phyloP scores from a whole-genome alignment of 257 asterid genomes.

The Scutellaria minor region DNA sequence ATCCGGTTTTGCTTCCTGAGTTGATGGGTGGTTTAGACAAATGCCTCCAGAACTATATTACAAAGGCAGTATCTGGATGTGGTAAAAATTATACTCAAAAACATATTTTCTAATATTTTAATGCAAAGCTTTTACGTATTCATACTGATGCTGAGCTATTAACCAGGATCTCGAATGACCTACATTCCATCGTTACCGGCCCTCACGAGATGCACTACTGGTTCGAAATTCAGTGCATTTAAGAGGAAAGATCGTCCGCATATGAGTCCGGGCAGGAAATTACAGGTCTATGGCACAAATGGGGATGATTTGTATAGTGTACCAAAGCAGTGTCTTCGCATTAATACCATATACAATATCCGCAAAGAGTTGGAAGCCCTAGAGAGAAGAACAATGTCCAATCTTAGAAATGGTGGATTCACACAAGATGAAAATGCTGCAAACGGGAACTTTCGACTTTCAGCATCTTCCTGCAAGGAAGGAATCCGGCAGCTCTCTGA shows the following conservation, averaged over 20 bases:
- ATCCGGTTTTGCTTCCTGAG: conserved; percentile 86
- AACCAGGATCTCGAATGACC: conserved; percentile 68
- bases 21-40: conserved; percentile 70
- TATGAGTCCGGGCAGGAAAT: conserved; percentile 51
- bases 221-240: conserved; percentile 68
- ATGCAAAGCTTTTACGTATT: conserved; percentile 15
- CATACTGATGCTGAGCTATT: conserved; percentile 31
- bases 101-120: neutral
- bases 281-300: conserved; percentile 44
- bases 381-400: conserved; percentile 60
- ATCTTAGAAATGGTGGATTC: conserved; percentile 58
- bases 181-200: conserved; percentile 67
- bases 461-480: conserved; percentile 70
- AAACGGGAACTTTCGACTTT: conserved; percentile 57
- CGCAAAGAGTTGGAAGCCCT: conserved; percentile 76
- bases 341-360: conserved; percentile 71
- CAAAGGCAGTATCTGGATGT: conserved; percentile 70
- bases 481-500: conserved; percentile 82
- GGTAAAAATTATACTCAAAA: conserved; percentile 51
- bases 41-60: conserved; percentile 69
- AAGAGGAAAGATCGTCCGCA: conserved; percentile 69
- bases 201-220: conserved; percentile 69
- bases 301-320: conserved; percentile 52
- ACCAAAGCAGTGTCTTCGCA: conserved; percentile 70
- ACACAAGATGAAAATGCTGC: conserved; percentile 46